Evolutionary conservation across 371 early-diverging fungal species (phyloP), one percentile per base, ranked within the genome.

Genomic region (Capniomyces stellatus): DNA sequence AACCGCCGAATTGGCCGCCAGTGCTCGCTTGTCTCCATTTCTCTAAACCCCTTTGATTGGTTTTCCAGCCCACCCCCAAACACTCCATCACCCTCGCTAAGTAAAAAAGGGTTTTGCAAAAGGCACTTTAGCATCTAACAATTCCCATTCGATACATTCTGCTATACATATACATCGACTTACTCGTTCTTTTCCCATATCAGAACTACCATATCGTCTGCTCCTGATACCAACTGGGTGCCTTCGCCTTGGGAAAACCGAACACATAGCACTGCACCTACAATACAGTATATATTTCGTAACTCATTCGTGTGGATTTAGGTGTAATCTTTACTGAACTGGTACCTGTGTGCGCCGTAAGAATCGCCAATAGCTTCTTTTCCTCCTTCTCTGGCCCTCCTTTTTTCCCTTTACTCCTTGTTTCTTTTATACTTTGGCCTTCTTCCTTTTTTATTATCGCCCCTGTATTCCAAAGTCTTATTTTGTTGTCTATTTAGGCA

Each of bases 181-280:
- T 71, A 78, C 81, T 64, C 64, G 56, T 88, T 83, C 44, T 75
- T 64, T 62, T 83, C 81, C 94, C 93, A 96, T n/a, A 96, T 80
- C 46, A 93, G 75, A 46, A 94, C 78, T 6, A 89, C 76, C 64
- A 79, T 82, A 49, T 82, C 84, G 64, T 96, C 97, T 0, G 92
- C 83, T 22, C 90, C 87, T 1, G 87, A 81, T 3, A 94, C 97
- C 30, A 96, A 67, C 59, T 81, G 82, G 30, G 64, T 71, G 0
- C 91, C 91, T 18, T 74, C 73, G 21, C 60, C 69, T 39, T 74
- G 75, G 2, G 86, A 81, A 82, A 88, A 96, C 19, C 90, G 74
- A 1, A 89, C 89, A 59, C 93, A 93, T 35, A 94, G 66, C 1
- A 94, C 91, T 1, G 92, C 82, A 15, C 92, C 93, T 51, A 35